phyloP scores from a whole-genome alignment of 176 grass and related monocot genomes.

The Oryza punctata region DNA sequence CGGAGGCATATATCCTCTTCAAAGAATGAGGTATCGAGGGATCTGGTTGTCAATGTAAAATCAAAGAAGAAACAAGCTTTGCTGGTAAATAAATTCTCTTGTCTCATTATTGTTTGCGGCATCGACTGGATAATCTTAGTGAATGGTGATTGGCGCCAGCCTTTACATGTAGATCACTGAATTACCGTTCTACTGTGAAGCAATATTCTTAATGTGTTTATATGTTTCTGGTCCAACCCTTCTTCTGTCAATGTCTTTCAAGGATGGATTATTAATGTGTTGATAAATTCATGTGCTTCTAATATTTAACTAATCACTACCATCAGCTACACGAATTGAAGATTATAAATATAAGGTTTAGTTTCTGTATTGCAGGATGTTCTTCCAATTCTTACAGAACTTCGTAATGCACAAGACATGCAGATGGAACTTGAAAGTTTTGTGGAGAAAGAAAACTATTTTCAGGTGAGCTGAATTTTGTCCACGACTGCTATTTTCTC shows the following conservation, averaged over 20 bases:
- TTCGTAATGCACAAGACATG: conserved; percentile 84
- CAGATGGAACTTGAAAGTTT: conserved; percentile 94
- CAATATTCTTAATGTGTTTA: conserved; percentile 13
- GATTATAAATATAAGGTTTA: conserved; percentile 55
- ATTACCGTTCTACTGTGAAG: neutral
- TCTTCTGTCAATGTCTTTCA: neutral
- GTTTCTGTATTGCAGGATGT: conserved; percentile 78
- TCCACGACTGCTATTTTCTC: neutral
- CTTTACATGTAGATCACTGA: conserved; percentile 29
- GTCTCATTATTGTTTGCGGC: conserved; percentile 26
- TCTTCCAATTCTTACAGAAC: conserved; percentile 94
- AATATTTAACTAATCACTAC: conserved; percentile 21
- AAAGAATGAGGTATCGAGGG: conserved; percentile 90
- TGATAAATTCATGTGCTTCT: conserved; percentile 2
- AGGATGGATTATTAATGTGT: neutral
- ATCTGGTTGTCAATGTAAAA: conserved; percentile 98
- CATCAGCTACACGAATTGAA: conserved; percentile 18
- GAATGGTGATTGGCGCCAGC: conserved; percentile 1
- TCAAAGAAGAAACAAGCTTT: conserved; percentile 98
- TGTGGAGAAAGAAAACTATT: conserved; percentile 89
- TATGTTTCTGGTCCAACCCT: conserved; percentile 1
- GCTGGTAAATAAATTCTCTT: conserved; percentile 59
- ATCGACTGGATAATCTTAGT: conserved; percentile 32
- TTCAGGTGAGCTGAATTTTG: conserved; percentile 56
- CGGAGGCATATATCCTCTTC: conserved; percentile 83